Conservation (phyloP, 306 rosid genomes). For the Pterocarpus santalinus region DNA sequence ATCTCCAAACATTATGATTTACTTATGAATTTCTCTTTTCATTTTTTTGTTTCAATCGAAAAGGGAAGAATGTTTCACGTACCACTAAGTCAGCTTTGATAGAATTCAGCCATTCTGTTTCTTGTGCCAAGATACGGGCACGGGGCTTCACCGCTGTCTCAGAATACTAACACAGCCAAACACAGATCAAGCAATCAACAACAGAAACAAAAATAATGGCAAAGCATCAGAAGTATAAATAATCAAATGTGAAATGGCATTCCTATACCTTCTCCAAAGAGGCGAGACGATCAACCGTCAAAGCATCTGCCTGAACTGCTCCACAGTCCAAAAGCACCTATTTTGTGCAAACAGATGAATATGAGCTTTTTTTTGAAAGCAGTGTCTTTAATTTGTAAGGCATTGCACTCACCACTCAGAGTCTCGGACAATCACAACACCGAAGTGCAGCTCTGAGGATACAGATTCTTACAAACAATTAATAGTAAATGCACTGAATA, state of each 20-base stretch:
- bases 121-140: slow-evolving; percentile 69
- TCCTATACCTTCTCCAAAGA: slow-evolving; percentile 85
- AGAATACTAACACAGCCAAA: slow-evolving; percentile 67
- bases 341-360: slow-evolving; percentile 35
- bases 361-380: not conserved
- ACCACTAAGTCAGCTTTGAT: slow-evolving; percentile 97
- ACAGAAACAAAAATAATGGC: slow-evolving; percentile 15
- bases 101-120: slow-evolving; percentile 88
- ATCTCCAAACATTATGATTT: slow-evolving; percentile 22
- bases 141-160: slow-evolving; percentile 95
- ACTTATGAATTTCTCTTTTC: slow-evolving; percentile 15
- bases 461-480: slow-evolving; percentile 16
- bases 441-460: slow-evolving; percentile 5
- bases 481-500: slow-evolving; percentile 23
- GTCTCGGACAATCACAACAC: too few species aligned
- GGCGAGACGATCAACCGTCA: slow-evolving; percentile 97
- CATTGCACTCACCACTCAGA: not conserved
- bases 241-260: slow-evolving; percentile 17
- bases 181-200: slow-evolving; percentile 19
- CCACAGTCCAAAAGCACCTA: slow-evolving; percentile 96
- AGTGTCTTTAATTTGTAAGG: not conserved
- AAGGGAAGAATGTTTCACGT: slow-evolving; percentile 42
- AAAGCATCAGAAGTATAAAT: slow-evolving; percentile 10
- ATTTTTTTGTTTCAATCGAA: not conserved
- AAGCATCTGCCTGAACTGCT: slow-evolving; percentile 97